Percentiles rank a stretch among this genome's conserved stretches.
phyloP scores from a whole-genome alignment of 495 filamentous ascomycete species.

The Penicillium goetzii region DNA sequence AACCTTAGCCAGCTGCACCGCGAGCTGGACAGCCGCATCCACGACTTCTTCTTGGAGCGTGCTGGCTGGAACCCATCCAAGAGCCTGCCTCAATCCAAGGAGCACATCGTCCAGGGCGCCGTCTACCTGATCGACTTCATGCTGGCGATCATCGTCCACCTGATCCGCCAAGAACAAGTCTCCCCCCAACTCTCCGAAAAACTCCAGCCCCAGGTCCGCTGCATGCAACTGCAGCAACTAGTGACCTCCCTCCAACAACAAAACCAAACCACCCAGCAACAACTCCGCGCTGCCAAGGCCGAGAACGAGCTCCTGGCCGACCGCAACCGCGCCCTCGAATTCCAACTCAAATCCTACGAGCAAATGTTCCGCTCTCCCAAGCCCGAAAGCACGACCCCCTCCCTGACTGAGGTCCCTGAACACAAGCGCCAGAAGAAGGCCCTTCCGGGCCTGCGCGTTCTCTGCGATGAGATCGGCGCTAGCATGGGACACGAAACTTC shows the following conservation, averaged over 20 bases:
- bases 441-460: slow-evolving; percentile 44
- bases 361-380: slow-evolving; percentile 49
- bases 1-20: slow-evolving; percentile 49
- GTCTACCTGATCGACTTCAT: slow-evolving; percentile 51
- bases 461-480: slow-evolving; percentile 46
- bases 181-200: slow-evolving; percentile 48
- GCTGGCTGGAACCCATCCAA: slow-evolving; percentile 53
- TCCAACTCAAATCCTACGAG: slow-evolving; percentile 49
- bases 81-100: slow-evolving; percentile 51
- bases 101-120: slow-evolving; percentile 52
- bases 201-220: slow-evolving; percentile 48
- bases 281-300: slow-evolving; percentile 43
- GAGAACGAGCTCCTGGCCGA: slow-evolving; percentile 46
- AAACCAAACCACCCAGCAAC: slow-evolving; percentile 43
- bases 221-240: slow-evolving; percentile 49
- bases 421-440: slow-evolving; percentile 40
- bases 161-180: slow-evolving; percentile 48
- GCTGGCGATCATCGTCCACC: slow-evolving; percentile 44
- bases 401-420: slow-evolving; percentile 37
- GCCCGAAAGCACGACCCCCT: slow-evolving; percentile 38
- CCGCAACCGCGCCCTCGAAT: slow-evolving; percentile 45
- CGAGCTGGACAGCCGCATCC: slow-evolving; percentile 46
- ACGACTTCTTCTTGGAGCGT: slow-evolving; percentile 49
- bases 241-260: slow-evolving; percentile 46
- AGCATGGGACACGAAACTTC: slow-evolving; percentile 23